Conservation (phyloP, 331 rosid species). For the Rosa hybrid region DNA sequence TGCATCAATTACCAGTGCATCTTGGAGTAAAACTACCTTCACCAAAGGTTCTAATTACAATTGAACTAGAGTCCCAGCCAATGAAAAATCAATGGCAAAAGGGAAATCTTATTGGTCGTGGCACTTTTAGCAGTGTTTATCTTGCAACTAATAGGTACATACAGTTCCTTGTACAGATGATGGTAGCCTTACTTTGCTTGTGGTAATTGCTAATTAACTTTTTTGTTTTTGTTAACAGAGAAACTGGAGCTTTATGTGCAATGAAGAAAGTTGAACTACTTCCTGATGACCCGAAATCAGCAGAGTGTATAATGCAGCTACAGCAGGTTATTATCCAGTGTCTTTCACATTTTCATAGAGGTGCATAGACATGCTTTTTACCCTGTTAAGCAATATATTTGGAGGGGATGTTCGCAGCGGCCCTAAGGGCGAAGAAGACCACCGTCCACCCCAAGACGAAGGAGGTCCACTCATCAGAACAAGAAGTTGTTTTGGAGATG, state of each 20-base stretch:
- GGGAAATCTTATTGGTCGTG: conserved; percentile 95
- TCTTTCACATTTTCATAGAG: not conserved
- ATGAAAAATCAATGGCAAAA: conserved; percentile 82
- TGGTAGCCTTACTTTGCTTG: conserved; percentile 25
- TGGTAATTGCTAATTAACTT: conserved; percentile 17
- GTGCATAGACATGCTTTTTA: not conserved
- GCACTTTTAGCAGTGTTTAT: conserved; percentile 90
- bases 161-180: conserved; percentile 5
- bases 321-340: conserved; percentile 62
- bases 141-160: conserved; percentile 78
- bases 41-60: too few relatives aligned
- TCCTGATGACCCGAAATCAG: conserved; percentile 85
- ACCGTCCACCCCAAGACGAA: too few relatives aligned
- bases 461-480: too few relatives aligned
- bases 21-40: conserved; percentile 44
- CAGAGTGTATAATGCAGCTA: conserved; percentile 80
- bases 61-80: conserved; percentile 37
- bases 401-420: too few relatives aligned
- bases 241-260: conserved; percentile 94
- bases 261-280: conserved; percentile 88
- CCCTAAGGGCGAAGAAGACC: too few relatives aligned
- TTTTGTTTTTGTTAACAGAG: conserved; percentile 36
- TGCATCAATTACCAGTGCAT: conserved; percentile 83
- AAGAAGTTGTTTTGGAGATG: too few relatives aligned
- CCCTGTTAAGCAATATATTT: not conserved